These are phyloP conservation scores for Poronia punctata DNA, from an alignment of 495 filamentous ascomycete species.

Conservation along the genomic window DNA sequence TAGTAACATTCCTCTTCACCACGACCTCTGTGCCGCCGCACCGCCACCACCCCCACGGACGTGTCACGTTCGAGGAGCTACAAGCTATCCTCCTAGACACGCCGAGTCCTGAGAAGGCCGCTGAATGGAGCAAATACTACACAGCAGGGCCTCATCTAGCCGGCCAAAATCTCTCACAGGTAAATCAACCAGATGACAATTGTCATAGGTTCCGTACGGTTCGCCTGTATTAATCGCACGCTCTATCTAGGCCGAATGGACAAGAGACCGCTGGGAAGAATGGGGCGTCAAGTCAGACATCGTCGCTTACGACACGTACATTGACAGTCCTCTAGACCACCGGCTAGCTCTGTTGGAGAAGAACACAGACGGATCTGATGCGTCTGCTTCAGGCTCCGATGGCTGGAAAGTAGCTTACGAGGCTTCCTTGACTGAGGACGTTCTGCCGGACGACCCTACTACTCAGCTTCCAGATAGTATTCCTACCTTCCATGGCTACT, in stretches of 20 bases:
- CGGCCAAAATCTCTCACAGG: constrained; percentile 71
- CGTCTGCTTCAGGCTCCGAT: constrained; percentile 14
- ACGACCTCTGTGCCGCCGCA: constrained; percentile 39
- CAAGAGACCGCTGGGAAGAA: constrained; percentile 73
- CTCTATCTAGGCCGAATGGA: constrained; percentile 73
- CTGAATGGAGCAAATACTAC: constrained; percentile 88
- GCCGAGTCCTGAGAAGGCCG: constrained; percentile 58
- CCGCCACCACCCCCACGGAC: constrained; percentile 37
- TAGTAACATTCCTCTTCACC: constrained; percentile 56
- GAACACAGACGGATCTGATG: constrained; percentile 5
- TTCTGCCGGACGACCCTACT: constrained; percentile 77
- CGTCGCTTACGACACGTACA: constrained; percentile 77
- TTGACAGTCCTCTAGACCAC: constrained; percentile 83
- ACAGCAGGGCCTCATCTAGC: constrained; percentile 82
- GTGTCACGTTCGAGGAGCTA: constrained; percentile 54
- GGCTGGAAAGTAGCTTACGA: constrained; percentile 65
- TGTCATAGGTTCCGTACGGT: too few relatives aligned
- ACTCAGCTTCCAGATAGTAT: constrained; percentile 64
- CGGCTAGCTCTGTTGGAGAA: constrained; percentile 69
- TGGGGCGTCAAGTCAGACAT: constrained; percentile 71
- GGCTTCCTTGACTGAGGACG: constrained; percentile 76
- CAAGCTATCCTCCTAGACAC: constrained; percentile 62
- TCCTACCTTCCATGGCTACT: constrained; percentile 94
- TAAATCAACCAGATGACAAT: too few relatives aligned
- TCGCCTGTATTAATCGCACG: too few relatives aligned